Evolutionary conservation across 129 eudicot species (phyloP), one percentile per base, ranked within the genome.

Genomic region (Calendula officinalis): DNA sequence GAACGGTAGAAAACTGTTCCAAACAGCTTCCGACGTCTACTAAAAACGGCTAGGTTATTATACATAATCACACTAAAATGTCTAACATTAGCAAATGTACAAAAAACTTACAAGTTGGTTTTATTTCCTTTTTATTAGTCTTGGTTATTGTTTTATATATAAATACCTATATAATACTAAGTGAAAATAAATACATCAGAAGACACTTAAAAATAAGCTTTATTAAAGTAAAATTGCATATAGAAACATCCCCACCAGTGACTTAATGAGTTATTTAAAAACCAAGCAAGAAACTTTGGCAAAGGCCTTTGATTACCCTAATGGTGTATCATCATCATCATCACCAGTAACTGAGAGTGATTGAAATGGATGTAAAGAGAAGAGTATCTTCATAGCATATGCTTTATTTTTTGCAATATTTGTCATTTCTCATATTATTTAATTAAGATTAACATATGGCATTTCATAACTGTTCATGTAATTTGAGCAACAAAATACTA

Each of bases 341-440:
- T 6, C 13, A 56, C 51, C 45, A 56, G 51, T 33, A 13, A 56
- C 34, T 12, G 30, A 36, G 42, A 34, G 30, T 14, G 34, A 13
- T 56, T 56, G 62, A 34, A 17, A 41, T 12, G 44, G 43, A 41
- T 12, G 44, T 56, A 56, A 56, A 56, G 62, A 56, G 68, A 47
- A 64, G 14, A 35, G 69, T 48, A 64, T 64, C 69, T 64, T 64
- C 69, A 34, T 64, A 34, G 69, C 69, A 64, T 64, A 64, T 64
- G 46, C 69, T 48, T 47, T 27, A 47, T 13, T 40, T 46, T 45
- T 47, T 8, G 43, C 8, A 8, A 35, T 37, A 3, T 56, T 51
- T 65, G 17, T 65, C 60, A 49, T 65, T 36, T 49, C 48, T 48
- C 37, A 65, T 5, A 8, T 14, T 15, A 11, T 37, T 17, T 16